Evolutionary conservation across 495 filamentous ascomycete species (phyloP).

Genomic region (Tuber umbilicatum): DNA sequence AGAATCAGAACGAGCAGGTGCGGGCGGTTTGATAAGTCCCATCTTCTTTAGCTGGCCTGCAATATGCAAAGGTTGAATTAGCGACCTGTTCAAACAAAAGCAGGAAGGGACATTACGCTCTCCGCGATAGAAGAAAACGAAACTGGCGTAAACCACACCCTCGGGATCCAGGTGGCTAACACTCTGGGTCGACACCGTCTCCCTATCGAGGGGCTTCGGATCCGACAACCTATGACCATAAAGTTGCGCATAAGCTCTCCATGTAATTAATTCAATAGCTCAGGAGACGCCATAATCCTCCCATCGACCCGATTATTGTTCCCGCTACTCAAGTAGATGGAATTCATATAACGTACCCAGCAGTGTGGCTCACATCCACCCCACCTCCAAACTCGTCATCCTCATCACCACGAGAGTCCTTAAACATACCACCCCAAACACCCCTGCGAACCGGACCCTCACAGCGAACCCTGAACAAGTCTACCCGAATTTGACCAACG

Average conservation of each 20-base stretch:
- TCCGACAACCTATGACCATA: constrained; percentile 72
- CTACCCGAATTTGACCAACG: constrained; percentile 95
- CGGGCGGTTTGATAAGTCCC: constrained; percentile 38
- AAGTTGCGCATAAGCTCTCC: constrained; percentile 33
- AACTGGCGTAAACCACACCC: constrained; percentile 90
- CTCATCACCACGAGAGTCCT: constrained; percentile 91
- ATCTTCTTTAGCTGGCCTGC: constrained; percentile 39
- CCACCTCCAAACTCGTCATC: constrained; percentile 49
- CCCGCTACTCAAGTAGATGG: constrained; percentile 28
- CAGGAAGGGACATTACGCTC: constrained; percentile 60
- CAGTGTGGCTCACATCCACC: constrained; percentile 88
- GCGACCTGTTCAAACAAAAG: neutral
- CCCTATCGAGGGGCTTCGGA: constrained; percentile 92
- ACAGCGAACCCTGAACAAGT: constrained; percentile 88
- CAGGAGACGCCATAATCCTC: constrained; percentile 20
- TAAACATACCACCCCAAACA: constrained; percentile 96
- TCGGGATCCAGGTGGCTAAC: constrained; percentile 96
- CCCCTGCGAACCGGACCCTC: constrained; percentile 95
- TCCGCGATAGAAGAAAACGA: constrained; percentile 96
- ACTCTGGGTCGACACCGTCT: constrained; percentile 94
- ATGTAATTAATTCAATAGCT: constrained; percentile 32
- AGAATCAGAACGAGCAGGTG: constrained; percentile 8
- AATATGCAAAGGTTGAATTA: constrained; percentile 5
- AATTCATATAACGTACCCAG: constrained; percentile 45
- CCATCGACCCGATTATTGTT: constrained; percentile 24